Conservation (phyloP, 306 rosid genomes). For the Lathyrus sativus region DNA sequence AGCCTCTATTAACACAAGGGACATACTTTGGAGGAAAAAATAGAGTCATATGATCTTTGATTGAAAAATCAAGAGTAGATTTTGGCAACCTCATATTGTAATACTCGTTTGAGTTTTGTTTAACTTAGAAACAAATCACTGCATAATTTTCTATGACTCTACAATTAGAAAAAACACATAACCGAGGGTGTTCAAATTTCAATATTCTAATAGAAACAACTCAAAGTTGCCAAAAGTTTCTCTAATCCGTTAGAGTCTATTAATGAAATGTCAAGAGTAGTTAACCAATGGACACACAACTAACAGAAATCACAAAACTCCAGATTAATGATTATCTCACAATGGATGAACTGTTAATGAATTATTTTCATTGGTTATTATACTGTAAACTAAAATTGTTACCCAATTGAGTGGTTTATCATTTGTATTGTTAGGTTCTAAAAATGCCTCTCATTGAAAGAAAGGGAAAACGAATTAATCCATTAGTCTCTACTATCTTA, state of each 20-base stretch:
- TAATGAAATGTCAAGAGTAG: conserved; percentile 1
- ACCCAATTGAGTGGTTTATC: conserved; percentile 18
- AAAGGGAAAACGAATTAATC: too few species aligned
- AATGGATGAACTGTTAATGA: background rate
- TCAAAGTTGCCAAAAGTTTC: conserved; percentile 1
- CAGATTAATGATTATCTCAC: background rate
- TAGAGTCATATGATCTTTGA: background rate
- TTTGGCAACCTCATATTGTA: background rate
- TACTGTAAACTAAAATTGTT: background rate
- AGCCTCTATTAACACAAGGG: background rate
- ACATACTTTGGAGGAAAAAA: background rate
- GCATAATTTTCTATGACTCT: background rate
- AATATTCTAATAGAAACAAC: conserved; percentile 14
- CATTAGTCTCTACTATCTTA: background rate
- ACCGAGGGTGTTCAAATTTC: background rate
- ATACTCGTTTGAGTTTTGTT: background rate
- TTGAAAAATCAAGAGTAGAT: conserved; percentile 7
- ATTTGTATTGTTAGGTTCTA: background rate
- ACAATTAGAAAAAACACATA: background rate
- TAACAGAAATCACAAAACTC: background rate
- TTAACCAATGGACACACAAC: background rate
- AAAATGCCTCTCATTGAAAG: too few species aligned
- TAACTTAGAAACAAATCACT: background rate
- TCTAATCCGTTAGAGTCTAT: background rate
- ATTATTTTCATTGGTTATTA: background rate